Conservation (phyloP, 2,329 filamentous ascomycete genomes). For the Ceratocystis papillata region DNA sequence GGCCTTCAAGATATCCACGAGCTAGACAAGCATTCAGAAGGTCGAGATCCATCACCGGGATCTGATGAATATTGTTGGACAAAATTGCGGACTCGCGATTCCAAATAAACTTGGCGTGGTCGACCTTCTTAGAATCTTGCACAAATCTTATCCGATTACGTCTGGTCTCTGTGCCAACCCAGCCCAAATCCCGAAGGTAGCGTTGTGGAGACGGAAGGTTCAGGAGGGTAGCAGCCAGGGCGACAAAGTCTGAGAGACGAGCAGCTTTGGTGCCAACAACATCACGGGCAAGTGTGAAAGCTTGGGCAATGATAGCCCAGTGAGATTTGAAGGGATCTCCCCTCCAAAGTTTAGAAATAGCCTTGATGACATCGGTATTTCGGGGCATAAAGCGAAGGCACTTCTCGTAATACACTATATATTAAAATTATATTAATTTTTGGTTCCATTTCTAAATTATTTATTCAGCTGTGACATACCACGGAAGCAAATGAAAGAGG, state of each 20-base stretch:
- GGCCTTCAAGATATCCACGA: conserved; percentile 5
- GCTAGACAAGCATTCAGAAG: conserved; percentile 17
- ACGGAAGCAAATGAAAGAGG: too few relatives aligned
- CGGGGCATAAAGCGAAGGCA: background rate
- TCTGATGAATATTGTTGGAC: background rate
- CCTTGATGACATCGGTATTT: background rate
- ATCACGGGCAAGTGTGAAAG: conserved; percentile 45
- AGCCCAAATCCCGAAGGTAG: conserved; percentile 40
- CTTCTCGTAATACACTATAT: background rate
- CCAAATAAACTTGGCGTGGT: too few relatives aligned
- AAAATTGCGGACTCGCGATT: background rate
- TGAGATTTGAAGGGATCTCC: conserved; percentile 41
- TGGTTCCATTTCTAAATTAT: too few relatives aligned
- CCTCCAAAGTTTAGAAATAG: conserved; percentile 36
- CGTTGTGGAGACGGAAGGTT: conserved; percentile 36
- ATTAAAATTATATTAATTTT: too few relatives aligned
- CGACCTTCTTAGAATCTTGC: background rate
- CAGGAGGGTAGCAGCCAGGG: conserved; percentile 37
- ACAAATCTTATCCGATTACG: background rate
- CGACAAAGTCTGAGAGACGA: conserved; percentile 39
- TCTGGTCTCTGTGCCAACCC: conserved; percentile 28
- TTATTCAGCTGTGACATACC: too few relatives aligned
- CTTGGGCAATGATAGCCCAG: conserved; percentile 44
- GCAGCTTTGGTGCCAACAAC: conserved; percentile 38
- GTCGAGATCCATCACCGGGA: conserved; percentile 18